These are phyloP conservation scores for Apiospora rasikravindrae DNA, from an alignment of 2,329 filamentous ascomycete genomes.

Conservation along the genomic window DNA sequence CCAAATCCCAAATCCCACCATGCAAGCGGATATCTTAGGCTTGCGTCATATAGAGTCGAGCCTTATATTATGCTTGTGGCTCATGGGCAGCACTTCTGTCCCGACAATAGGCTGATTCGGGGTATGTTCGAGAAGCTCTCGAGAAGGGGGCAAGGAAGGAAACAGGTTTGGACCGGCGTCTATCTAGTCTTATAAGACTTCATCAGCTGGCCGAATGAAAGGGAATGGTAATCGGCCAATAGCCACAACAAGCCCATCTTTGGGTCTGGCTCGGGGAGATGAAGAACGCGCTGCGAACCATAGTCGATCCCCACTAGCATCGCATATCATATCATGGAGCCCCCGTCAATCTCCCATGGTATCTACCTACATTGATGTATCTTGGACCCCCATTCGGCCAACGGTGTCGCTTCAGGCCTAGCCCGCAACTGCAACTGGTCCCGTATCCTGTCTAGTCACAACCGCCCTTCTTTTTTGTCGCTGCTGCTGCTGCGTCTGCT, in stretches of 20 bases:
- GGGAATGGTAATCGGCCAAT: background rate
- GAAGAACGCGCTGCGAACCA: constrained; percentile 10
- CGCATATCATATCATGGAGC: constrained; percentile 12
- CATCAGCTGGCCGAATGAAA: background rate
- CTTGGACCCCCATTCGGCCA: constrained; percentile 14
- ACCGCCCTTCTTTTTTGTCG: background rate
- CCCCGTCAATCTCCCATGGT: constrained; percentile 12
- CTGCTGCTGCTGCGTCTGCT: too few relatives aligned
- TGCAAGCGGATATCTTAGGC: background rate
- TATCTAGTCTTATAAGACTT: background rate
- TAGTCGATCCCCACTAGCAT: constrained; percentile 13
- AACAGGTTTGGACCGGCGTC: background rate
- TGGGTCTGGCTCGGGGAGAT: constrained; percentile 12
- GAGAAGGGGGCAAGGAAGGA: background rate
- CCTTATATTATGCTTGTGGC: background rate
- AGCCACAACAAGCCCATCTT: background rate
- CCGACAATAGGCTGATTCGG: background rate
- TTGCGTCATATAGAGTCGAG: constrained; percentile 15
- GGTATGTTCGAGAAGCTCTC: background rate
- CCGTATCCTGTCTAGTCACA: background rate
- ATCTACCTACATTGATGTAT: too few relatives aligned
- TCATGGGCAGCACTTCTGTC: background rate
- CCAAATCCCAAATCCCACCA: background rate
- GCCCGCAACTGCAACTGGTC: background rate
- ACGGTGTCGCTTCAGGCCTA: constrained; percentile 15